Conservation (phyloP, 768 basidiomycete genomes). For the Pilatotrama ljubarskyi region DNA sequence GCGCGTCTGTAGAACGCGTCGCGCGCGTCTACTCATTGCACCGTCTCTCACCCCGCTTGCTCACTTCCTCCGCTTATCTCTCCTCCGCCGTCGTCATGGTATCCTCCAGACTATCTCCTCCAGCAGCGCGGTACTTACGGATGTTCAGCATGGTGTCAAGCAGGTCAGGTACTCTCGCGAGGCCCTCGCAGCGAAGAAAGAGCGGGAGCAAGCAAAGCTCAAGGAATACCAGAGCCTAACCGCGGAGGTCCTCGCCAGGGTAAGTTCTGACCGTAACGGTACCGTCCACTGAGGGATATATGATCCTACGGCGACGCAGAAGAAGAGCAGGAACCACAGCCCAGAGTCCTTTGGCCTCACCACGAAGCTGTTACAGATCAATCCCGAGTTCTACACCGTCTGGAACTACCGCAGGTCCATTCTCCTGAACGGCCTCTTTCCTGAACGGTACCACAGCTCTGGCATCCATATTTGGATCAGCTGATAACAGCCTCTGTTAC, state of each 20-base stretch:
- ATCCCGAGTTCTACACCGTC: constrained; percentile 94
- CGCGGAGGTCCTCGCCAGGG: constrained; percentile 62
- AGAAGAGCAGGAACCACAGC: constrained; percentile 65
- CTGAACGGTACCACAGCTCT: constrained; percentile 48
- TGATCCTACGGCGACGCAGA: constrained; percentile 45
- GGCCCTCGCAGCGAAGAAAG: constrained; percentile 63
- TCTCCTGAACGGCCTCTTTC: constrained; percentile 69
- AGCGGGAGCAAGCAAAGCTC: constrained; percentile 75
- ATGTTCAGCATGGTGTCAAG: constrained; percentile 67
- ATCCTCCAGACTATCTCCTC: background rate
- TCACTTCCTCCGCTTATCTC: constrained; percentile 1
- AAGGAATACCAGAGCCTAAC: constrained; percentile 71
- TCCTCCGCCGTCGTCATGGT: constrained; percentile 12
- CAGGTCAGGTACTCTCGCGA: constrained; percentile 59
- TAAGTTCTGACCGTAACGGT: constrained; percentile 29
- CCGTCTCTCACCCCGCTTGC: constrained; percentile 11
- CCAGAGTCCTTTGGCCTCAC: constrained; percentile 78
- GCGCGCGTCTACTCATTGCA: constrained; percentile 6
- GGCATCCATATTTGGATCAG: too few relatives aligned
- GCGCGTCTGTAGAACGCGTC: constrained; percentile 11
- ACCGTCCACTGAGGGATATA: constrained; percentile 11
- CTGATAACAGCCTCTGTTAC: background rate
- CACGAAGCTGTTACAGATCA: constrained; percentile 71
- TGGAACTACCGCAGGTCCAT: constrained; percentile 95
- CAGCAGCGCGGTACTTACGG: background rate